Evolutionary conservation across 495 filamentous ascomycete species (phyloP).

Genomic region (Aspergillus saccharolyticus): DNA sequence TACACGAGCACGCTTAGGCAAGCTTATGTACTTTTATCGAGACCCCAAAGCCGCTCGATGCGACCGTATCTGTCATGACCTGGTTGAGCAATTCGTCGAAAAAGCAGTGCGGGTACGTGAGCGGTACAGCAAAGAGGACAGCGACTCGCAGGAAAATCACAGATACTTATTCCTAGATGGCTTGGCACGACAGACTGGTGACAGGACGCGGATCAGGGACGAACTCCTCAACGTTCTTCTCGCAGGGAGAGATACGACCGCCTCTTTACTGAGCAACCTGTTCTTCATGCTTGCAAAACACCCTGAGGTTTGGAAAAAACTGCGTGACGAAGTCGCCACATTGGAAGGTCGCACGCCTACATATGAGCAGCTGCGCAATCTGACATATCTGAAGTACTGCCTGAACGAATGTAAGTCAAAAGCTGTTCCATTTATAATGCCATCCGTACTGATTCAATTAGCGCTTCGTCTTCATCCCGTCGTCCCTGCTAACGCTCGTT

Average conservation of each 20-base stretch:
- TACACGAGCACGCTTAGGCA: conserved; percentile 6
- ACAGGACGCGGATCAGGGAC: conserved; percentile 8
- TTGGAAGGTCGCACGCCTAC: conserved; percentile 11
- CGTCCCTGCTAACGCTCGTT: conserved; percentile 67
- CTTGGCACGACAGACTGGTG: conserved; percentile 14
- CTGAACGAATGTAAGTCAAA: conserved; percentile 15
- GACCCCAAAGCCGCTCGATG: conserved; percentile 12
- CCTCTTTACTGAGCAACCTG: conserved; percentile 50
- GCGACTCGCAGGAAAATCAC: not conserved
- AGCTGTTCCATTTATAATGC: not conserved
- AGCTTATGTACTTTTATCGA: conserved; percentile 4
- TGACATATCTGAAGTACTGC: conserved; percentile 72
- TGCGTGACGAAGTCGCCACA: conserved; percentile 48
- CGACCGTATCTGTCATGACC: conserved; percentile 10
- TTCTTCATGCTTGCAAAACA: conserved; percentile 52
- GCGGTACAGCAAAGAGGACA: conserved; percentile 9
- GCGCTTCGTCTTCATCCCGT: conserved; percentile 61
- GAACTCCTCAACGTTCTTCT: conserved; percentile 38
- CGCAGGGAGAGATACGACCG: conserved; percentile 59
- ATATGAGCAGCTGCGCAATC: conserved; percentile 68
- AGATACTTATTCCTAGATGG: conserved; percentile 16
- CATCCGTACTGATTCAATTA: conserved; percentile 8
- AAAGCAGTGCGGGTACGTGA: conserved; percentile 12
- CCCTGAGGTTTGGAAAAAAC: conserved; percentile 36
- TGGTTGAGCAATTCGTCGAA: conserved; percentile 14